Conservation (phyloP, 1,139 yeast species). For the Saccharomycopsis hybrid region DNA sequence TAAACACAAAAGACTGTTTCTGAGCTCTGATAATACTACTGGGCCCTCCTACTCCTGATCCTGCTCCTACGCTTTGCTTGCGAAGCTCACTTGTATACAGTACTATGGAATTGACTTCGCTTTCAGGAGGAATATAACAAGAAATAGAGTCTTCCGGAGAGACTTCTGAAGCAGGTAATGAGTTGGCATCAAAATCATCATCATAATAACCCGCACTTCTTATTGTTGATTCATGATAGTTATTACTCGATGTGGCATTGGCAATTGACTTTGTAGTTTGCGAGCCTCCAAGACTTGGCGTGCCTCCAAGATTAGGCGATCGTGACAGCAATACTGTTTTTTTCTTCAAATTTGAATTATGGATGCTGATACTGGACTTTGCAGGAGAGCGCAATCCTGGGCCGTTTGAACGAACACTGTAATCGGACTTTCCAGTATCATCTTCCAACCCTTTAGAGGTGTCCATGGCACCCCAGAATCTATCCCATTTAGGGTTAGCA, state of each 20-base stretch:
- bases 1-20: conserved; percentile 19
- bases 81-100: conserved; percentile 16
- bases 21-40: conserved; percentile 21
- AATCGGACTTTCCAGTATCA: conserved; percentile 24
- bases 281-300: not conserved
- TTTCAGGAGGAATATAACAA: conserved; percentile 17
- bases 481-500: conserved; percentile 33
- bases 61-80: no score
- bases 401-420: conserved; percentile 22
- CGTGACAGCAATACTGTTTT: not conserved
- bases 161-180: conserved; percentile 12
- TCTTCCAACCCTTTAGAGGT: conserved; percentile 23
- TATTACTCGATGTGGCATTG: not conserved
- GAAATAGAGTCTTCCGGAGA: conserved; percentile 19
- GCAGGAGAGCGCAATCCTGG: conserved; percentile 19
- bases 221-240: not conserved
- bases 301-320: no score
- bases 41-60: not conserved
- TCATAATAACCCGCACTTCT: conserved; percentile 2
- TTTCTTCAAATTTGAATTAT: conserved; percentile 20
- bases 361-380: conserved; percentile 21
- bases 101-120: conserved; percentile 16
- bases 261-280: not conserved
- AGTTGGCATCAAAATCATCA: conserved; percentile 9
- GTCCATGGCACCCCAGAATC: conserved; percentile 31